Conservation (phyloP, 305 asterid genomes). For the Nicotiana rustica region DNA sequence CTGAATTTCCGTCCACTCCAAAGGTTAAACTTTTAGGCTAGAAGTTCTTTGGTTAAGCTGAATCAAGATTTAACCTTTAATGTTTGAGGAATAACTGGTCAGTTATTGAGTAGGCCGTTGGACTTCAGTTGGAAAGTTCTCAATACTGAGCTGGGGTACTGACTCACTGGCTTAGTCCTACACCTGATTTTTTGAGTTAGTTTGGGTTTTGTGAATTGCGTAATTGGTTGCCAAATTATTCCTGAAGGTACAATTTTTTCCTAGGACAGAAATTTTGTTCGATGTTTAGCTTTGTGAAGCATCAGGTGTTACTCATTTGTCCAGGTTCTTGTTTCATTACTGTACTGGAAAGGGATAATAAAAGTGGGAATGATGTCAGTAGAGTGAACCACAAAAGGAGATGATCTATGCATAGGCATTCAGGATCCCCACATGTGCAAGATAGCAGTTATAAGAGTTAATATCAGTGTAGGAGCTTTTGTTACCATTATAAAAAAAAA, state of each 20-base stretch:
- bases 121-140: conserved; percentile 20
- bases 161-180: conserved; percentile 27
- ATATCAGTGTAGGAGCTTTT: not conserved
- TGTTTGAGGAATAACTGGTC: not conserved
- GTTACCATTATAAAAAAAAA: no score
- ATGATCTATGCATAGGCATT: not conserved
- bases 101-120: conserved; percentile 16
- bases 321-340: not conserved
- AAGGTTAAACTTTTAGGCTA: conserved; percentile 6
- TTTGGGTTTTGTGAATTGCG: conserved; percentile 23
- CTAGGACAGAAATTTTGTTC: not conserved
- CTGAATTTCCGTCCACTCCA: conserved; percentile 15
- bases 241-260: conserved; percentile 32
- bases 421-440: not conserved
- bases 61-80: not conserved
- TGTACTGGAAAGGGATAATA: not conserved
- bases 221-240: conserved; percentile 33
- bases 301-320: not conserved
- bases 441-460: not conserved
- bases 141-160: conserved; percentile 19
- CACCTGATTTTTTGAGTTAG: conserved; percentile 19
- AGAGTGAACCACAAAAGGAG: not conserved
- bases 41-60: conserved; percentile 29
- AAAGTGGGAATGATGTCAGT: not conserved
- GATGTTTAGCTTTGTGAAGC: not conserved